Conservation (phyloP, 2,329 filamentous ascomycete species). For the Penicillium palitans region DNA sequence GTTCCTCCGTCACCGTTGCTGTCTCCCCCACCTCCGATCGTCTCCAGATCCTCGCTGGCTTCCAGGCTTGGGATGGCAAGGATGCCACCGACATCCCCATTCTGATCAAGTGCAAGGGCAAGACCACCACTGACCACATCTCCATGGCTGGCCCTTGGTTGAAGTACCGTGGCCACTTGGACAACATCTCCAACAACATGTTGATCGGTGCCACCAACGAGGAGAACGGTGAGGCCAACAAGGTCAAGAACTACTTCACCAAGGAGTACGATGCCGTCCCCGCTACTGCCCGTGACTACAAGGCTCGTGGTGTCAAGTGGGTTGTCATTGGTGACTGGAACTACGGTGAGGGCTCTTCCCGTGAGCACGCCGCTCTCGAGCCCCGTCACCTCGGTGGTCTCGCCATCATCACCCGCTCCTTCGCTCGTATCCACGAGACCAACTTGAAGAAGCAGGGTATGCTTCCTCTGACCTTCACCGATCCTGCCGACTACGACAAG, state of each 20-base stretch:
- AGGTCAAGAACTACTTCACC: slow-evolving; percentile 86
- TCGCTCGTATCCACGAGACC: slow-evolving; percentile 99
- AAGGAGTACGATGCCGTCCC: slow-evolving; percentile 86
- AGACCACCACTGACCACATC: slow-evolving; percentile 97
- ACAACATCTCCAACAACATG: slow-evolving; percentile 97
- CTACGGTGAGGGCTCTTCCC: slow-evolving; percentile 95
- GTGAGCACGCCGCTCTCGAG: slow-evolving; percentile 97
- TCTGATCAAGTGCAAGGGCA: slow-evolving; percentile 93
- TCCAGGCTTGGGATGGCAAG: slow-evolving; percentile 88
- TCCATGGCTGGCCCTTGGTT: slow-evolving; percentile 95
- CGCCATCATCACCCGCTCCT: slow-evolving; percentile 92
- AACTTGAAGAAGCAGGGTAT: slow-evolving; percentile 99
- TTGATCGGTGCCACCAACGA: slow-evolving; percentile 95
- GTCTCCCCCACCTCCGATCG: slow-evolving; percentile 90
- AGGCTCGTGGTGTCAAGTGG: slow-evolving; percentile 94
- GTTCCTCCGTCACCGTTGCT: slow-evolving; percentile 69
- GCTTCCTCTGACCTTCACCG: slow-evolving; percentile 93
- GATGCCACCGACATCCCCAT: slow-evolving; percentile 82
- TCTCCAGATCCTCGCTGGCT: slow-evolving; percentile 87
- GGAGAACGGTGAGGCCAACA: slow-evolving; percentile 96
- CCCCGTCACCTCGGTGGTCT: slow-evolving; percentile 95
- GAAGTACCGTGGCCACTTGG: slow-evolving; percentile 98
- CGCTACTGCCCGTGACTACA: slow-evolving; percentile 95
- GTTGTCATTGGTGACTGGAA: slow-evolving; percentile 99
- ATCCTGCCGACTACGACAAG: slow-evolving; percentile 97